phyloP scores from a whole-genome alignment of 768 basidiomycete genomes.

The Russula sp. region DNA sequence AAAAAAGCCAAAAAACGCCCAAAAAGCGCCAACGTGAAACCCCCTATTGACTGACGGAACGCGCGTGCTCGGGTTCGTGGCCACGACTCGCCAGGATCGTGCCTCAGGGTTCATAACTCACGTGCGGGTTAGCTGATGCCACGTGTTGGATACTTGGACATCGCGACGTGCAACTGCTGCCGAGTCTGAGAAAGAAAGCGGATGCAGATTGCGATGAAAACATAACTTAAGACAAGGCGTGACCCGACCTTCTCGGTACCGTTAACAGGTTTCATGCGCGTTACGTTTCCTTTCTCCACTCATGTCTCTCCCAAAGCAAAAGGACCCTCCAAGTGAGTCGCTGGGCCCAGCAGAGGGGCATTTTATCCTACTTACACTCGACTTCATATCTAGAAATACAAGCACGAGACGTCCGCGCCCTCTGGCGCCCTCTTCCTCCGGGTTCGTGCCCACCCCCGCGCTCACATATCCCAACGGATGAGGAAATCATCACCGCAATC shows the following conservation, averaged over 20 bases:
- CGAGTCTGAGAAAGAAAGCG: not conserved
- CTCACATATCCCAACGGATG: constrained; percentile 13
- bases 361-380: not conserved
- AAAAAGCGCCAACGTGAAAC: too few relatives aligned
- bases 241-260: not conserved
- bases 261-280: too few relatives aligned
- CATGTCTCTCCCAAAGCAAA: not conserved
- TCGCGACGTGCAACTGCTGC: not conserved
- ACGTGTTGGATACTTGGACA: too few relatives aligned
- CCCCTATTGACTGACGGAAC: too few relatives aligned
- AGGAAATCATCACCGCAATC: constrained; percentile 16
- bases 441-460: constrained; percentile 8
- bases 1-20: too few relatives aligned
- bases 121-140: too few relatives aligned
- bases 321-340: not conserved
- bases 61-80: too few relatives aligned
- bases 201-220: not conserved
- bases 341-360: not conserved
- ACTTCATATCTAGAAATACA: not conserved
- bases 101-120: too few relatives aligned
- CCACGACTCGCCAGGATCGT: too few relatives aligned
- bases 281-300: not conserved
- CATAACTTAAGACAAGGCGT: not conserved
- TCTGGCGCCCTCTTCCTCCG: constrained; percentile 19
- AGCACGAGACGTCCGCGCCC: not conserved